Conservation (phyloP, 495 filamentous ascomycete species). For the Aspergillus baeticus region DNA sequence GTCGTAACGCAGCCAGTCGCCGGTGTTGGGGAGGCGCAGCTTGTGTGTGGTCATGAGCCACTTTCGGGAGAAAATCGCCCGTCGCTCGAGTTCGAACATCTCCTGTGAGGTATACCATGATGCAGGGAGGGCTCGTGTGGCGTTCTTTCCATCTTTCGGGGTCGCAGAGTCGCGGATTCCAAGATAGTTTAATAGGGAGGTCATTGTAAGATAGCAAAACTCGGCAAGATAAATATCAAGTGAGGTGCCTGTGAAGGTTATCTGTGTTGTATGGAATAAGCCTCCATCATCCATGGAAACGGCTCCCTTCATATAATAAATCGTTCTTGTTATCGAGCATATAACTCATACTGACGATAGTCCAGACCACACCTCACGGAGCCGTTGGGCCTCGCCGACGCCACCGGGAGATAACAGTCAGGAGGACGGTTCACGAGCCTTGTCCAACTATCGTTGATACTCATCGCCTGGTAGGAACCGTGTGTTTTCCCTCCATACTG, state of each 20-base stretch:
- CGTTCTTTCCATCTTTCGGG: constrained; percentile 9
- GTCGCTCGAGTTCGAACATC: constrained; percentile 53
- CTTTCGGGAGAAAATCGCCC: constrained; percentile 51
- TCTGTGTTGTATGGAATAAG: too few relatives aligned
- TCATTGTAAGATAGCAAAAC: too few relatives aligned
- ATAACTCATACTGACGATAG: too few relatives aligned
- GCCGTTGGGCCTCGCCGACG: too few relatives aligned
- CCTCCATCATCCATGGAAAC: too few relatives aligned
- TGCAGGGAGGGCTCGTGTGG: constrained; percentile 40
- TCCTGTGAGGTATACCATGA: constrained; percentile 50
- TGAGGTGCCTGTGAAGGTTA: too few relatives aligned
- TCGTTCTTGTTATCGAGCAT: neutral
- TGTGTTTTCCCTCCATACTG: too few relatives aligned
- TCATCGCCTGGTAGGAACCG: too few relatives aligned
- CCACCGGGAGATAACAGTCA: neutral
- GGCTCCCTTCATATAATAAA: neutral
- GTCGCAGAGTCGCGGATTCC: constrained; percentile 17
- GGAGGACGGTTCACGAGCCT: neutral
- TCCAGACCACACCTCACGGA: too few relatives aligned
- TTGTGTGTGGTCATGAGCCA: constrained; percentile 56
- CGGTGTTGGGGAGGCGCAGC: constrained; percentile 42
- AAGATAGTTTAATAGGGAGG: constrained; percentile 23
- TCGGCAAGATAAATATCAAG: too few relatives aligned
- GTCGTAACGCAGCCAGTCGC: constrained; percentile 48
- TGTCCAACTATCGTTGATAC: neutral